Evolutionary conservation across 345 rosid genomes (phyloP).

Genomic region (Populus nigra): DNA sequence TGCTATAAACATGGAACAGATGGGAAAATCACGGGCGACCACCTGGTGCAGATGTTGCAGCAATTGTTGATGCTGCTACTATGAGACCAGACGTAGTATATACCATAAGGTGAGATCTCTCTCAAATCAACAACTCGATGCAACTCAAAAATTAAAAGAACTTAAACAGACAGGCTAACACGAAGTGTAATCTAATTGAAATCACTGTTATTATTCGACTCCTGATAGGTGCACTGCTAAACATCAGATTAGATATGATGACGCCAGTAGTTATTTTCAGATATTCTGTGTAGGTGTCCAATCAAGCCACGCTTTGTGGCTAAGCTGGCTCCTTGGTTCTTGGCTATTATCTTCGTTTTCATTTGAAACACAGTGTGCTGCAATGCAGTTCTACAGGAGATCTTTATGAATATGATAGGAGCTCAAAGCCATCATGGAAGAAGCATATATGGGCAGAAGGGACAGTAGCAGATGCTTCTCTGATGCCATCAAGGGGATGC

Average conservation of each 20-base stretch:
- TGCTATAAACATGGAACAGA: constrained; percentile 44
- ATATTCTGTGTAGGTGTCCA: background rate
- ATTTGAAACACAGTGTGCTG: background rate
- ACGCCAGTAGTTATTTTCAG: background rate
- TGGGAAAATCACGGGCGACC: constrained; percentile 67
- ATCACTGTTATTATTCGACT: no score
- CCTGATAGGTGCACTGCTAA: background rate
- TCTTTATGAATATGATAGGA: constrained; percentile 58
- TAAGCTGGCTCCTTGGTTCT: no score
- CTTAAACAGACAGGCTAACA: background rate
- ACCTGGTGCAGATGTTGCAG: constrained; percentile 61
- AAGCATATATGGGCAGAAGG: constrained; percentile 56
- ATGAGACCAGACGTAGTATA: constrained; percentile 50
- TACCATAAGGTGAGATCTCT: constrained; percentile 48
- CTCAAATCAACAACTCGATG: constrained; percentile 2
- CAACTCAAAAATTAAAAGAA: no score
- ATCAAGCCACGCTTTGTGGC: no score
- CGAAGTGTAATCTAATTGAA: background rate
- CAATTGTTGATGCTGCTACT: constrained; percentile 48
- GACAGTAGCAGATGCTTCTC: constrained; percentile 33
- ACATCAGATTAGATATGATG: background rate
- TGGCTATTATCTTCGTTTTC: background rate
- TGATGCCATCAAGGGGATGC: constrained; percentile 42
- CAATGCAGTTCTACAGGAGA: constrained; percentile 60
- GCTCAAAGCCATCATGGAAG: constrained; percentile 71